Percentiles rank a stretch among this genome's conserved stretches.
Conservation (phyloP, 768 basidiomycete species). For the Mycena amicta region DNA sequence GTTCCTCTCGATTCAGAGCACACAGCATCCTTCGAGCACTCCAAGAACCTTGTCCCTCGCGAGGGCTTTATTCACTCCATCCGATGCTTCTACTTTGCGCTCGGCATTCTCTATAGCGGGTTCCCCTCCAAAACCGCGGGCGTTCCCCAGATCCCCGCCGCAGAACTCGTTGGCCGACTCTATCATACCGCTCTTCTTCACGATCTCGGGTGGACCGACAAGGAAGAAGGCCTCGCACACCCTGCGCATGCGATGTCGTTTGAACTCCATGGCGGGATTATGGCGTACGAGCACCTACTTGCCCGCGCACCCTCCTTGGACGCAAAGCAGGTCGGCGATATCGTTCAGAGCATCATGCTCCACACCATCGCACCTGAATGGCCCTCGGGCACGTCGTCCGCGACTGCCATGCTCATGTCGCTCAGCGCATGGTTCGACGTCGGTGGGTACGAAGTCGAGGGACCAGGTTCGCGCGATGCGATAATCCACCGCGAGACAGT, state of each 20-base stretch:
- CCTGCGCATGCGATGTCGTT: conserved; percentile 14
- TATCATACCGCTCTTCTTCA: conserved; percentile 12
- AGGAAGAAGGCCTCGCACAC: conserved; percentile 1
- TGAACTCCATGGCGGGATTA: conserved; percentile 13
- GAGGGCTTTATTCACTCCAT: conserved; percentile 18
- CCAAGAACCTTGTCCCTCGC: conserved; percentile 13
- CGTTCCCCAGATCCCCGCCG: conserved; percentile 17
- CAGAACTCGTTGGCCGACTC: conserved; percentile 13
- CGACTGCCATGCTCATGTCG: conserved; percentile 18
- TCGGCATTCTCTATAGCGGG: conserved; percentile 18
- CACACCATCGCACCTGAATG: conserved; percentile 17
- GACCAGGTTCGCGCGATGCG: conserved; percentile 13
- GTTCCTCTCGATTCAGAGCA: conserved; percentile 12
- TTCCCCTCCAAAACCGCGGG: conserved; percentile 22
- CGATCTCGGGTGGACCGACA: conserved; percentile 10
- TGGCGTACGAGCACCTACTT: conserved; percentile 12
- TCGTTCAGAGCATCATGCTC: conserved; percentile 26
- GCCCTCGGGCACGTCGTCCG: conserved; percentile 18
- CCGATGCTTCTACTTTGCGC: conserved; percentile 22
- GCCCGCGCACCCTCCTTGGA: conserved; percentile 3
- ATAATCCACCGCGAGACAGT: conserved; percentile 18
- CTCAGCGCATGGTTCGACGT: conserved; percentile 21
- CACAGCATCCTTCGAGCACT: conserved; percentile 15
- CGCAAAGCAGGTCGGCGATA: conserved; percentile 18
- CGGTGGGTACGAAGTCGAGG: conserved; percentile 14